These are phyloP conservation scores for Nosema muscidifuracis DNA, from an alignment of 371 early-diverging fungal genomes.

Conservation along the genomic window DNA sequence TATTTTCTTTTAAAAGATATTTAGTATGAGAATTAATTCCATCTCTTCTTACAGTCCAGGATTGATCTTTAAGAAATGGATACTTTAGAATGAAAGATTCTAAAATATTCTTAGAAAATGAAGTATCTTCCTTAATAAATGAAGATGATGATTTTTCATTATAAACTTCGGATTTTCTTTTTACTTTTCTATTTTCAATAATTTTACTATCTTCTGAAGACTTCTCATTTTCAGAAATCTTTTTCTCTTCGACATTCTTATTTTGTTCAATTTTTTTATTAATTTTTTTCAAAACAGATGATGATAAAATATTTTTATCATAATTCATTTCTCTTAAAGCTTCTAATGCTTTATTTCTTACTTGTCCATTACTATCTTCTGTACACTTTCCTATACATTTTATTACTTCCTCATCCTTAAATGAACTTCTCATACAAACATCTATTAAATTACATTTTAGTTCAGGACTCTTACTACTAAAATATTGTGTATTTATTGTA, in stretches of 20 bases:
- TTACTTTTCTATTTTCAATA: background rate
- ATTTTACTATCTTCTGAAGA: background rate
- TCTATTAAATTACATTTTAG: slow-evolving; percentile 36
- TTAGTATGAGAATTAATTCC: background rate
- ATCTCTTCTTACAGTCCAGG: slow-evolving; percentile 30
- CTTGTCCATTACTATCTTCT: slow-evolving; percentile 18
- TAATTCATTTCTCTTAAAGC: background rate
- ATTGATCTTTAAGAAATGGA: slow-evolving; percentile 25
- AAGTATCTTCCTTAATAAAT: background rate
- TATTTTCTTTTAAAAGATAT: background rate
- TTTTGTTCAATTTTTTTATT: background rate
- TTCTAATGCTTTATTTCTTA: slow-evolving; percentile 19
- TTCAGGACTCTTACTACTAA: slow-evolving; percentile 40
- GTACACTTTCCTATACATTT: slow-evolving; percentile 11
- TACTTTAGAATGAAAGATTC: slow-evolving; percentile 29
- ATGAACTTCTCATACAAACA: background rate
- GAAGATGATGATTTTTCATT: background rate
- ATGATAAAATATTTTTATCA: background rate
- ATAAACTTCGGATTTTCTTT: too few relatives aligned
- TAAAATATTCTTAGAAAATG: background rate
- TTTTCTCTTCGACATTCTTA: background rate
- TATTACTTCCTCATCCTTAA: slow-evolving; percentile 2
- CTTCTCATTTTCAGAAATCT: too few relatives aligned
- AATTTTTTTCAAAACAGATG: background rate
- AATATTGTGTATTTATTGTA: slow-evolving; percentile 1